These are phyloP conservation scores for Cyclotella atomus DNA, from an alignment of 108 stramenopile species.

Conservation along the genomic window DNA sequence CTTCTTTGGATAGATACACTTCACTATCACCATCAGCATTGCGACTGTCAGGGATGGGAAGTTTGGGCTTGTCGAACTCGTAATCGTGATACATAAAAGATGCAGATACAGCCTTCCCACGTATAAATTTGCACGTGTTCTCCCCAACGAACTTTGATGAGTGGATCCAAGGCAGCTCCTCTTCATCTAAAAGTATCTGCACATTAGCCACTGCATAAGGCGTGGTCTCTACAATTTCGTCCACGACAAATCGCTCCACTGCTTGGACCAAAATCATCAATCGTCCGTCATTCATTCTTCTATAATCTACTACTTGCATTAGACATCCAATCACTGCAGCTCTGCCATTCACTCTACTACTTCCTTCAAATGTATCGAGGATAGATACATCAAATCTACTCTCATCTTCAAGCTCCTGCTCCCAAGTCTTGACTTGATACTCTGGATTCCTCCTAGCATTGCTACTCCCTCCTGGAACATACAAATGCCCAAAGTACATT, in stretches of 20 bases:
- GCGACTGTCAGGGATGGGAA: conserved; percentile 41
- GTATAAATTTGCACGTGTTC: conserved; percentile 22
- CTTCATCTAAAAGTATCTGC: conserved; percentile 70
- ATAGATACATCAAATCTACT: conserved; percentile 23
- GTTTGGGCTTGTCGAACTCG: conserved; percentile 63
- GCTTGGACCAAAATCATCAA: conserved; percentile 73
- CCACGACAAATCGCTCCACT: conserved; percentile 75
- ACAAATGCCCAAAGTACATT: conserved; percentile 74
- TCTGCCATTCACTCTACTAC: not conserved
- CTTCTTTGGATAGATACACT: conserved; percentile 40
- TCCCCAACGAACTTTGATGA: conserved; percentile 3
- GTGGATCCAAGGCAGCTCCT: conserved; percentile 53
- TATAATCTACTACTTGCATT: conserved; percentile 70
- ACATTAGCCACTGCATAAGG: conserved; percentile 75
- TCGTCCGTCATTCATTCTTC: conserved; percentile 71
- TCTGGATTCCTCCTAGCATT: not conserved
- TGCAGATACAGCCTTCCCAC: conserved; percentile 56
- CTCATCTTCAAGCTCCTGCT: conserved; percentile 36
- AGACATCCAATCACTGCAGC: conserved; percentile 65
- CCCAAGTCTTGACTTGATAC: conserved; percentile 45
- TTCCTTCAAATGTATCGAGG: conserved; percentile 10
- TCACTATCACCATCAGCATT: conserved; percentile 5
- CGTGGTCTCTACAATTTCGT: conserved; percentile 49
- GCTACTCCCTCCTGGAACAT: conserved; percentile 38
- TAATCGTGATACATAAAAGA: conserved; percentile 70